phyloP scores from a whole-genome alignment of 352 stramenopile species.

The Lagenidium giganteum region DNA sequence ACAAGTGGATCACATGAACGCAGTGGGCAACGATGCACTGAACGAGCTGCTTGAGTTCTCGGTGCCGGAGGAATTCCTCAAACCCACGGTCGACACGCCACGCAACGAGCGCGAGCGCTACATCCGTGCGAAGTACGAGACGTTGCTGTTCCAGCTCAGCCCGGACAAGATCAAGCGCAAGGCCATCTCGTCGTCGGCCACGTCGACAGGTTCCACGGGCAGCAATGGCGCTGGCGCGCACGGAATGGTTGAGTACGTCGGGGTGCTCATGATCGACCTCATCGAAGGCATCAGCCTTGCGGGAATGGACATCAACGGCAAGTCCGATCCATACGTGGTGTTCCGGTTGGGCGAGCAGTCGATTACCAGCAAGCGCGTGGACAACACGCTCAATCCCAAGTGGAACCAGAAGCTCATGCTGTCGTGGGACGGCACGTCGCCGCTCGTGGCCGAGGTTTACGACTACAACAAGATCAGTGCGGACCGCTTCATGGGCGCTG shows the following conservation, averaged over 20 bases:
- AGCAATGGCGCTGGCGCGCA: conserved; percentile 6
- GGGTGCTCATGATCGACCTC: conserved; percentile 52
- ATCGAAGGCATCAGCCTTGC: conserved; percentile 37
- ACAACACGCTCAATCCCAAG: conserved; percentile 45
- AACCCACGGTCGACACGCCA: conserved; percentile 28
- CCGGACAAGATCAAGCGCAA: too few species aligned
- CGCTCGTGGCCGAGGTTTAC: conserved; percentile 46
- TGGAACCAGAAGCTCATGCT: conserved; percentile 56
- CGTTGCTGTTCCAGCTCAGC: conserved; percentile 35
- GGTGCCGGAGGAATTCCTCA: conserved; percentile 27
- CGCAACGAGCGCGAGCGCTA: conserved; percentile 40
- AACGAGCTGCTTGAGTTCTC: conserved; percentile 47
- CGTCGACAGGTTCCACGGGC: not conserved
- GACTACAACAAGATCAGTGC: conserved; percentile 52
- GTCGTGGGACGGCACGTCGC: conserved; percentile 54
- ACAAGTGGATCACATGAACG: conserved; percentile 29
- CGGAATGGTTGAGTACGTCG: conserved; percentile 72
- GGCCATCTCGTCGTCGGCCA: conserved; percentile 7
- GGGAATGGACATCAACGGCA: conserved; percentile 53
- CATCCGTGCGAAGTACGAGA: conserved; percentile 59
- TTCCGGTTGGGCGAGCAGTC: conserved; percentile 52
- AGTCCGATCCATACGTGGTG: conserved; percentile 61
- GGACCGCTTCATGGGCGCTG: conserved; percentile 41
- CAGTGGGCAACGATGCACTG: conserved; percentile 35
- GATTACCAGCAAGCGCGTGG: conserved; percentile 45